A percentile compares a stretch with the other conserved stretches of the same genome.
Conservation (phyloP, 768 basidiomycete species). For the Hericium erinaceus region DNA sequence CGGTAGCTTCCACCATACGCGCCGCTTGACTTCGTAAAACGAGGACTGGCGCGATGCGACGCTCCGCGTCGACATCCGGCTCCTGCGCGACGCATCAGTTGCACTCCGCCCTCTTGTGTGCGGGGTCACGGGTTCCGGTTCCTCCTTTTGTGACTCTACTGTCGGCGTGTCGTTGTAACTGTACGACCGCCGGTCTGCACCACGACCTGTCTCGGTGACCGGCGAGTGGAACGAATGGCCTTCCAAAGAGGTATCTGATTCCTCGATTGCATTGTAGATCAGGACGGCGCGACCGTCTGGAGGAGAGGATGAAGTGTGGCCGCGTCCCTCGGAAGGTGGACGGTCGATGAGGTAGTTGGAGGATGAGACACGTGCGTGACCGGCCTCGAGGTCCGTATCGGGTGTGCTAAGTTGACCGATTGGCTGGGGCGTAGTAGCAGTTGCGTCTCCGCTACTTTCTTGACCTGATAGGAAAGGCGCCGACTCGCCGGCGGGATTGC, state of each 20-base stretch:
- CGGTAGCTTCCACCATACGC: slow-evolving; percentile 37
- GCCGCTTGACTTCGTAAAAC: slow-evolving; percentile 31
- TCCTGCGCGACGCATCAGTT: slow-evolving; percentile 6
- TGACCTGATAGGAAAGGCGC: background rate
- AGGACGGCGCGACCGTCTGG: background rate
- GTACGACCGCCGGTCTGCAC: slow-evolving; percentile 1
- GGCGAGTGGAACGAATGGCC: slow-evolving; percentile 21
- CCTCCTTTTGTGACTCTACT: background rate
- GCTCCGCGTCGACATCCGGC: background rate
- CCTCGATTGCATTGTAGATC: slow-evolving; percentile 19
- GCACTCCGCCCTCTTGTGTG: background rate
- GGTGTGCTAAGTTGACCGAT: background rate
- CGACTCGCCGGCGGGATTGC: background rate
- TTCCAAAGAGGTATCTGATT: slow-evolving; percentile 17
- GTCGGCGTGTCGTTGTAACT: background rate
- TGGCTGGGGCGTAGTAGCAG: background rate
- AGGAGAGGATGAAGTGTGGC: background rate
- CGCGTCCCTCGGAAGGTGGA: background rate
- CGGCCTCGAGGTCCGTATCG: background rate
- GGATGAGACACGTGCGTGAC: background rate
- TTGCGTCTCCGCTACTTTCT: background rate
- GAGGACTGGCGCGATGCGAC: slow-evolving; percentile 29
- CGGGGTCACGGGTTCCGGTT: background rate
- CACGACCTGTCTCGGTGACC: background rate
- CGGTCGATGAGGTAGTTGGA: background rate